Conservation (phyloP, 177 flowering plant genomes). For the Vitis hybrid region DNA sequence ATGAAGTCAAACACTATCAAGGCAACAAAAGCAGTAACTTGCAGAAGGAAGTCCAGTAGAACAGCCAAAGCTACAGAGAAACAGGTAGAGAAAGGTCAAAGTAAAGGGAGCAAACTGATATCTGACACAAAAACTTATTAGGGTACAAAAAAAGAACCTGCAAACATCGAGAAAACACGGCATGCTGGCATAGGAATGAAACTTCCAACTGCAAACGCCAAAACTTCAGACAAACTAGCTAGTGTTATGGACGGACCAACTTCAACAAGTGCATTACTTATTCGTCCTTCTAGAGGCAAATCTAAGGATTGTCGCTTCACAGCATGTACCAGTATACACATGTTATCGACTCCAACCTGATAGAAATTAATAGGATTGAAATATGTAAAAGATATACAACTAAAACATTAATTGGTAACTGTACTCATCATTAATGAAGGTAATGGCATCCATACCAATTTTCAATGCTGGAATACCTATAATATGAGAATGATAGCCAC, state of each 20-base stretch:
- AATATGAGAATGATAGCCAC: too few relatives aligned
- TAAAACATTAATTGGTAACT: background rate
- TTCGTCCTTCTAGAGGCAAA: conserved; percentile 63
- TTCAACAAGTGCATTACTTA: conserved; percentile 81
- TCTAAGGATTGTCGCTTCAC: conserved; percentile 74
- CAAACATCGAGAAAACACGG: conserved; percentile 89
- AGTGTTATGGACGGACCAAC: conserved; percentile 90
- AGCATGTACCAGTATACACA: conserved; percentile 87
- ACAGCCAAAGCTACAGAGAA: conserved; percentile 69
- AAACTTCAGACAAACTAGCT: conserved; percentile 80
- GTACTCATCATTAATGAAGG: too few relatives aligned
- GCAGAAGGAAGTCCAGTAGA: conserved; percentile 79
- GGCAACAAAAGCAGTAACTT: conserved; percentile 86
- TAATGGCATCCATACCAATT: too few relatives aligned
- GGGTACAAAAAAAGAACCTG: conserved; percentile 40
- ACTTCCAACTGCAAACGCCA: conserved; percentile 89
- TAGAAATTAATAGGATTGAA: background rate
- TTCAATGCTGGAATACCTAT: too few relatives aligned
- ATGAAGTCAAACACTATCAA: conserved; percentile 65
- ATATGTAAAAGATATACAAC: background rate
- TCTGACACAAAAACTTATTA: too few relatives aligned
- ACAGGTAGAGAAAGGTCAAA: conserved; percentile 12
- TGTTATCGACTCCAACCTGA: conserved; percentile 93
- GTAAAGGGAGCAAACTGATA: background rate
- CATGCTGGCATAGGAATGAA: conserved; percentile 91